Conservation (phyloP, 2,329 filamentous ascomycete genomes). For the Bipolaris bicolor region DNA sequence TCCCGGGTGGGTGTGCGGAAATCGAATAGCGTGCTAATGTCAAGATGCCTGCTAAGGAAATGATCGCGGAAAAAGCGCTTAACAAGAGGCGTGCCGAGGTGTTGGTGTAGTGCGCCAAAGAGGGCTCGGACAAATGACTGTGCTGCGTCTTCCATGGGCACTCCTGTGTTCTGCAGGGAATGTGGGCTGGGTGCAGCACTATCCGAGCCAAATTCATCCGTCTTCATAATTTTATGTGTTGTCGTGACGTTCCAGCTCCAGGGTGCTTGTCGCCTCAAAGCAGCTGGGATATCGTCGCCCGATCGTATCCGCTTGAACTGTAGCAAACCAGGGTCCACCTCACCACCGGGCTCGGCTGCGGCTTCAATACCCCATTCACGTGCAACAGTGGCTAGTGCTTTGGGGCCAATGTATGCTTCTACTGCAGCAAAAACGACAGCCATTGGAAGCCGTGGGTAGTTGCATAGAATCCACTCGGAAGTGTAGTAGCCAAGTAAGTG, state of each 20-base stretch:
- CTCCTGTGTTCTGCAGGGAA: slow-evolving; percentile 27
- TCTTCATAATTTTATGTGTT: slow-evolving; percentile 77
- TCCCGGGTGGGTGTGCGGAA: slow-evolving; percentile 87
- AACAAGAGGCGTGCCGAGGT: slow-evolving; percentile 77
- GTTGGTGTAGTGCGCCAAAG: slow-evolving; percentile 82
- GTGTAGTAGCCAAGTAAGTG: slow-evolving; percentile 88
- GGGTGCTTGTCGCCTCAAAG: slow-evolving; percentile 31
- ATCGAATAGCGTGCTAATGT: slow-evolving; percentile 78
- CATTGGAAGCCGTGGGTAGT: slow-evolving; percentile 90
- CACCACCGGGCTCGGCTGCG: slow-evolving; percentile 83
- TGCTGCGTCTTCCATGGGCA: slow-evolving; percentile 64
- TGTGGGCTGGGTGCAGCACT: slow-evolving; percentile 38
- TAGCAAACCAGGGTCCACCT: slow-evolving; percentile 89
- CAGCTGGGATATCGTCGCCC: slow-evolving; percentile 34
- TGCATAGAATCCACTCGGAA: slow-evolving; percentile 84
- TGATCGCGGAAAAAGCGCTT: slow-evolving; percentile 85
- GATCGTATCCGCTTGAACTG: slow-evolving; percentile 68
- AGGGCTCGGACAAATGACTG: slow-evolving; percentile 82
- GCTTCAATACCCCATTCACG: slow-evolving; percentile 90
- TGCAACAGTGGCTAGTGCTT: slow-evolving; percentile 74
- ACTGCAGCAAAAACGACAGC: slow-evolving; percentile 84
- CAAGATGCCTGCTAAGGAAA: slow-evolving; percentile 78
- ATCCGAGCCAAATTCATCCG: slow-evolving; percentile 83
- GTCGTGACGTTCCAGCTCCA: slow-evolving; percentile 49
- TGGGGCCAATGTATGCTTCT: slow-evolving; percentile 79